Percentiles rank a stretch among this genome's conserved stretches.
Conservation (phyloP, 2,329 filamentous ascomycete genomes). For the Hymenoscyphus fructigenus region DNA sequence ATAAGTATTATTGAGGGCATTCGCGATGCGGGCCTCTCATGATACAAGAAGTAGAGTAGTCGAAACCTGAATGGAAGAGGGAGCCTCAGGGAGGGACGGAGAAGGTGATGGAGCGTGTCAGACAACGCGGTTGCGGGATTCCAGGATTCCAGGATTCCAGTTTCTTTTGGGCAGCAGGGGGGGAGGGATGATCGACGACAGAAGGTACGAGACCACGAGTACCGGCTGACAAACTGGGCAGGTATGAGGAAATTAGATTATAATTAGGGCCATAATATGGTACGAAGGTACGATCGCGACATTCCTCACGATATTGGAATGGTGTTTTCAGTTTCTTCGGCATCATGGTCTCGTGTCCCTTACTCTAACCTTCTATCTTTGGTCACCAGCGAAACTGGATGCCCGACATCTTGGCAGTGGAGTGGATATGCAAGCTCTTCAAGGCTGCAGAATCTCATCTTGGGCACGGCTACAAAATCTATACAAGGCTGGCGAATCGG, state of each 20-base stretch:
- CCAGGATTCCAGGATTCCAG: not conserved
- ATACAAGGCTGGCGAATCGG: too few species aligned
- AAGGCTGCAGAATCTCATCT: constrained; percentile 2
- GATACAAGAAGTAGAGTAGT: not conserved
- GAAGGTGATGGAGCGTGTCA: constrained; percentile 5
- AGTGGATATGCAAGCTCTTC: constrained; percentile 9
- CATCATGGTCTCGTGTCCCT: too few species aligned
- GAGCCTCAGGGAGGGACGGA: not conserved
- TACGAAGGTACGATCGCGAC: not conserved
- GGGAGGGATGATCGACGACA: not conserved
- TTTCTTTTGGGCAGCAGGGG: not conserved
- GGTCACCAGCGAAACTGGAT: too few species aligned
- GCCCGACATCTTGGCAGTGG: not conserved
- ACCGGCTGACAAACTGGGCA: constrained; percentile 1
- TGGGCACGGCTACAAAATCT: too few species aligned
- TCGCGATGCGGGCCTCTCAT: constrained; percentile 18
- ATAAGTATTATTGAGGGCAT: constrained; percentile 21
- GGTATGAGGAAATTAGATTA: not conserved
- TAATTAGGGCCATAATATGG: too few species aligned
- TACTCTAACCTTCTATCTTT: too few species aligned
- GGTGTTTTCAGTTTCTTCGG: not conserved
- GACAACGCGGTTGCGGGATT: not conserved
- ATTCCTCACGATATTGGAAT: constrained; percentile 1
- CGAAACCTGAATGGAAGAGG: not conserved
- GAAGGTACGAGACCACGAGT: not conserved